phyloP scores from a whole-genome alignment of 2,329 filamentous ascomycete genomes.

The Bisporella sp. region DNA sequence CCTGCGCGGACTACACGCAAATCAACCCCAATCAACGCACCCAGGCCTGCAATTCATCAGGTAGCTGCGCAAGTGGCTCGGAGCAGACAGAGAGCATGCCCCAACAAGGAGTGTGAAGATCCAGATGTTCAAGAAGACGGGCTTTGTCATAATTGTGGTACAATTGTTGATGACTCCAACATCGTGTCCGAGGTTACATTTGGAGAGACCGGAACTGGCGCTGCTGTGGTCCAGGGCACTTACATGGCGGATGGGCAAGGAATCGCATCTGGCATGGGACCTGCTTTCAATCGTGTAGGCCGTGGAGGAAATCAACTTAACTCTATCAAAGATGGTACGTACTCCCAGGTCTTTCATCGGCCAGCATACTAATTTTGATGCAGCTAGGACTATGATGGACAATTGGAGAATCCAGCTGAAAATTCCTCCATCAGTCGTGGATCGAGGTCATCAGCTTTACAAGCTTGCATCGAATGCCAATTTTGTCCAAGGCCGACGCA shows the following conservation, averaged over 20 bases:
- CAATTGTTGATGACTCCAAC: conserved; percentile 74
- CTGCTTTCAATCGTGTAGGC: conserved; percentile 53
- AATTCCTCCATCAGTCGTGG: conserved; percentile 54
- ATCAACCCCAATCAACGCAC: conserved; percentile 9
- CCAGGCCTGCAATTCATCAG: conserved; percentile 4
- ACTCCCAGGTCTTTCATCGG: background rate
- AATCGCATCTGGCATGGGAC: conserved; percentile 39
- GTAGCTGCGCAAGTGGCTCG: too few species aligned
- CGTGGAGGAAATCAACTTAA: conserved; percentile 52
- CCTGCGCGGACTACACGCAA: conserved; percentile 15
- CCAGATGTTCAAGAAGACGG: conserved; percentile 53
- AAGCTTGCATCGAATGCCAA: conserved; percentile 68
- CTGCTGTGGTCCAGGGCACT: conserved; percentile 84
- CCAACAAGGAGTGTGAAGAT: conserved; percentile 53
- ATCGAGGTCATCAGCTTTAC: conserved; percentile 65
- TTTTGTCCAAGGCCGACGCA: conserved; percentile 80
- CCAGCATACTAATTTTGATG: conserved; percentile 15
- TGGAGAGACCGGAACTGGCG: conserved; percentile 78
- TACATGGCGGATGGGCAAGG: conserved; percentile 83
- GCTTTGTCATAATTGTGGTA: conserved; percentile 78
- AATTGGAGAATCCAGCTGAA: conserved; percentile 36
- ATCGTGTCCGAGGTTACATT: conserved; percentile 92
- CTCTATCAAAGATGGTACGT: conserved; percentile 44
- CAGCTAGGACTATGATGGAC: conserved; percentile 8
- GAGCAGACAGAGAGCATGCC: conserved; percentile 32